A percentile compares a stretch with the other conserved stretches of the same genome.
phyloP scores from a whole-genome alignment of 2,329 filamentous ascomycete species.

The Corinectria fuckeliana region DNA sequence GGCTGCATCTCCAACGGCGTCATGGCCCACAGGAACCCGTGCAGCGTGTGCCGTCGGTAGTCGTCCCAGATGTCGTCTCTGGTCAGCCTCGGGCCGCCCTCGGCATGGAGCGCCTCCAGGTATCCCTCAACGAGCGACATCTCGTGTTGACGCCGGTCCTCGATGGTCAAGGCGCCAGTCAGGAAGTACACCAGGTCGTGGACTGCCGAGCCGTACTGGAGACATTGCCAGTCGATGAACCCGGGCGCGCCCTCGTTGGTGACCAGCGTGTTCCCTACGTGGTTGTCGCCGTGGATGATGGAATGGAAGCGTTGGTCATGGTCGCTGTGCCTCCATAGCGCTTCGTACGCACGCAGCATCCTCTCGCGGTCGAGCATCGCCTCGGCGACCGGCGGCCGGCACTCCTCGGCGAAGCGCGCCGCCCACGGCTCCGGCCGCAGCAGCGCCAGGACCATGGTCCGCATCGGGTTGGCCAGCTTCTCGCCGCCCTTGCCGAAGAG shows the following conservation, averaged over 20 bases:
- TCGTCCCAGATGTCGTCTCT: constrained; percentile 12
- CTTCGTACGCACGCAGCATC: constrained; percentile 1
- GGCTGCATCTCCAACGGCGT: constrained; percentile 17
- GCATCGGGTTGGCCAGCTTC: constrained; percentile 7
- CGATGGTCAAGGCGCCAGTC: constrained; percentile 4
- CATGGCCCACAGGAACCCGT: constrained; percentile 14
- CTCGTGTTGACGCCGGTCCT: constrained; percentile 6
- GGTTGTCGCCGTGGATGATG: constrained; percentile 10
- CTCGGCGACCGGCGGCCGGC: constrained; percentile 6
- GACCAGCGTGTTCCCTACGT: constrained; percentile 13
- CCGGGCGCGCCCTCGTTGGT: constrained; percentile 10
- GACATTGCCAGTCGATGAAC: constrained; percentile 16
- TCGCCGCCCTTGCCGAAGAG: constrained; percentile 8
- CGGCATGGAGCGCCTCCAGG: background rate
- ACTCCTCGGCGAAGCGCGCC: constrained; percentile 1
- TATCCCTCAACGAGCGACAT: constrained; percentile 1
- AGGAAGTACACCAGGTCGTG: constrained; percentile 14
- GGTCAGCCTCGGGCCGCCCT: constrained; percentile 5
- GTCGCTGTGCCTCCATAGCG: constrained; percentile 11
- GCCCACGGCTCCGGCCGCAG: constrained; percentile 8
- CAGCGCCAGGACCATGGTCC: background rate
- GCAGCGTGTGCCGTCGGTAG: constrained; percentile 7
- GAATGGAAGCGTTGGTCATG: background rate
- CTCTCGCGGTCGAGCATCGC: constrained; percentile 6
- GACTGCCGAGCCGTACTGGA: constrained; percentile 12